A percentile compares a stretch with the other conserved stretches of the same genome.
Evolutionary conservation across 495 filamentous ascomycete species (phyloP).

Genomic region (Rhypophila decipiens): DNA sequence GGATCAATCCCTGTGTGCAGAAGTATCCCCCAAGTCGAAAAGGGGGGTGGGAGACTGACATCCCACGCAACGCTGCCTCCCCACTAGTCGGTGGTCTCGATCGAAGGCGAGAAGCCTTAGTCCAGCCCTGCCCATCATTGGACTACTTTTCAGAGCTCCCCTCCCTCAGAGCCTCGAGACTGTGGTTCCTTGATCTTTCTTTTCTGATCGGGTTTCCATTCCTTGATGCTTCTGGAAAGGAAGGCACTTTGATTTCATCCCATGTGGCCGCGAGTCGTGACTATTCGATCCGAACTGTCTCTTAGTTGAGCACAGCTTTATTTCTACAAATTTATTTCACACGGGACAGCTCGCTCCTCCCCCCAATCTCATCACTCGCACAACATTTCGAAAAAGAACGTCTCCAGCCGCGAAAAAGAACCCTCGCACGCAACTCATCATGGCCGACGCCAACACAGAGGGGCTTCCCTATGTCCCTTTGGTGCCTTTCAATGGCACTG

Average conservation of each 20-base stretch:
- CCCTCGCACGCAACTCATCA: constrained; percentile 12
- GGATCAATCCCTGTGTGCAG: too few species aligned
- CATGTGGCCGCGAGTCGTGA: too few species aligned
- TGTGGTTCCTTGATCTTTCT: not conserved
- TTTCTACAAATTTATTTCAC: too few species aligned
- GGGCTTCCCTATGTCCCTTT: constrained; percentile 41
- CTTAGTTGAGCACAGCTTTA: not conserved
- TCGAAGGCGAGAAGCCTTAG: too few species aligned
- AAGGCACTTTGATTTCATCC: not conserved
- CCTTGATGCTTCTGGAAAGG: not conserved
- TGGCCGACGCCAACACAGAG: constrained; percentile 31
- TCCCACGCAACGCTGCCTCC: not conserved
- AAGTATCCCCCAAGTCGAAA: not conserved
- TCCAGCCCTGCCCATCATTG: not conserved
- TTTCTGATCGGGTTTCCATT: not conserved
- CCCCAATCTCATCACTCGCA: too few species aligned
- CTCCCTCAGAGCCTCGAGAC: too few species aligned
- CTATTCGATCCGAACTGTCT: not conserved
- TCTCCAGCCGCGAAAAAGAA: not conserved
- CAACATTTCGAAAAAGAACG: too few species aligned
- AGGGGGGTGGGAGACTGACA: not conserved
- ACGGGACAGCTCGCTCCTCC: too few species aligned
- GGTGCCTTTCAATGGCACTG: constrained; percentile 64
- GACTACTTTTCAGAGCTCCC: not conserved
- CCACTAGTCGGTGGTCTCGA: too few species aligned